Conservation (phyloP, 2,329 filamentous ascomycete genomes). For the Hypocreales sp. region DNA sequence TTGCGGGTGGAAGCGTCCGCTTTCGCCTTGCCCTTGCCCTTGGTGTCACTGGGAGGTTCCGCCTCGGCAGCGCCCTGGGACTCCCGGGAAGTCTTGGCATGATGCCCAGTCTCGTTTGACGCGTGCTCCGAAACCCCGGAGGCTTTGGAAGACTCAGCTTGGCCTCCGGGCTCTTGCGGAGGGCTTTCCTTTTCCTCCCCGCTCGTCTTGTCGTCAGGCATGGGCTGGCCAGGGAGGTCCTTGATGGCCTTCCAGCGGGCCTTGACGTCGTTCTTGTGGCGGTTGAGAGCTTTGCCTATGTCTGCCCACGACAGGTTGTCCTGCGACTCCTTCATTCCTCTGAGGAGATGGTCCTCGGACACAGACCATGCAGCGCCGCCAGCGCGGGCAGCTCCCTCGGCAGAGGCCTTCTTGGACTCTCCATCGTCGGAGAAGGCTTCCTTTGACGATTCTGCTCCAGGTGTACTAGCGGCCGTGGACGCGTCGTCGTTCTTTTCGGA, state of each 20-base stretch:
- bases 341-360: slow-evolving; percentile 18
- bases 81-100: too few relatives aligned
- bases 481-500: slow-evolving; percentile 2
- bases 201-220: slow-evolving; percentile 1
- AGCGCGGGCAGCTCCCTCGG: background rate
- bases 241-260: slow-evolving; percentile 17
- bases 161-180: background rate
- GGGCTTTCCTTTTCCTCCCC: background rate
- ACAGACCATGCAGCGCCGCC: slow-evolving; percentile 12
- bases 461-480: slow-evolving; percentile 3
- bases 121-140: too few relatives aligned
- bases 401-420: background rate
- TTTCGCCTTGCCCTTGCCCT: slow-evolving; percentile 3
- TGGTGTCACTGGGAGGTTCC: background rate
- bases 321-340: slow-evolving; percentile 16
- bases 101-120: too few relatives aligned
- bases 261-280: slow-evolving; percentile 13
- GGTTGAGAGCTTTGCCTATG: slow-evolving; percentile 13
- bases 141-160: too few relatives aligned
- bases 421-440: slow-evolving; percentile 1
- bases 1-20: slow-evolving; percentile 1
- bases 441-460: slow-evolving; percentile 2
- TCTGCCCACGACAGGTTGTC: slow-evolving; percentile 13
- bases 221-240: slow-evolving; percentile 5
- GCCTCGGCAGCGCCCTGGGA: background rate